phyloP scores from a whole-genome alignment of 768 basidiomycete genomes.

The Calocybe gangraenosa region DNA sequence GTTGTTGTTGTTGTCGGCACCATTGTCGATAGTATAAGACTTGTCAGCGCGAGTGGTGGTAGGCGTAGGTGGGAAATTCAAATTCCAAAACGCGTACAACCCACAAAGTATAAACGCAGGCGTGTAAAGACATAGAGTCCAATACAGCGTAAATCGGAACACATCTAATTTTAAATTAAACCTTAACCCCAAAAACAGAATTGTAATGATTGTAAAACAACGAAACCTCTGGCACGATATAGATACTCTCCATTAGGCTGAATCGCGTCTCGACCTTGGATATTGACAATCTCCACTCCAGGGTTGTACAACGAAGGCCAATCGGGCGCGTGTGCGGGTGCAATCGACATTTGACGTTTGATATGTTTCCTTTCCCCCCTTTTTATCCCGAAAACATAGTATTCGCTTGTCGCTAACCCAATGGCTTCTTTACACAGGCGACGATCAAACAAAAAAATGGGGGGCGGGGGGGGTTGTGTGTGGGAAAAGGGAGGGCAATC shows the following conservation, averaged over 20 bases:
- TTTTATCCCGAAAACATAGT: too few species aligned
- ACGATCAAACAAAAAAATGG: too few species aligned
- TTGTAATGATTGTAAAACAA: too few species aligned
- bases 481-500: too few species aligned
- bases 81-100: slow-evolving; percentile 47
- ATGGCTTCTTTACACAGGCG: too few species aligned
- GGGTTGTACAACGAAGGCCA: slow-evolving; percentile 54
- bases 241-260: slow-evolving; percentile 43
- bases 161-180: slow-evolving; percentile 37
- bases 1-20: slow-evolving; percentile 10
- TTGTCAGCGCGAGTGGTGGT: too few species aligned
- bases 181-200: too few species aligned
- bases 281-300: slow-evolving; percentile 43
- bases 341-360: not conserved
- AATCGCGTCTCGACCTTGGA: slow-evolving; percentile 32
- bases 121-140: slow-evolving; percentile 47
- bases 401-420: too few species aligned
- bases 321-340: slow-evolving; percentile 12
- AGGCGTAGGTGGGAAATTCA: slow-evolving; percentile 47
- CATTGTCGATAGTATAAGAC: slow-evolving; percentile 9
- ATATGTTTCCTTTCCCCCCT: too few species aligned
- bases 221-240: slow-evolving; percentile 33
- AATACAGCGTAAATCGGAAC: slow-evolving; percentile 50
- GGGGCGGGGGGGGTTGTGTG: too few species aligned
- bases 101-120: slow-evolving; percentile 48